phyloP scores from a whole-genome alignment of 495 filamentous ascomycete species.

The Penicillium arizonense region DNA sequence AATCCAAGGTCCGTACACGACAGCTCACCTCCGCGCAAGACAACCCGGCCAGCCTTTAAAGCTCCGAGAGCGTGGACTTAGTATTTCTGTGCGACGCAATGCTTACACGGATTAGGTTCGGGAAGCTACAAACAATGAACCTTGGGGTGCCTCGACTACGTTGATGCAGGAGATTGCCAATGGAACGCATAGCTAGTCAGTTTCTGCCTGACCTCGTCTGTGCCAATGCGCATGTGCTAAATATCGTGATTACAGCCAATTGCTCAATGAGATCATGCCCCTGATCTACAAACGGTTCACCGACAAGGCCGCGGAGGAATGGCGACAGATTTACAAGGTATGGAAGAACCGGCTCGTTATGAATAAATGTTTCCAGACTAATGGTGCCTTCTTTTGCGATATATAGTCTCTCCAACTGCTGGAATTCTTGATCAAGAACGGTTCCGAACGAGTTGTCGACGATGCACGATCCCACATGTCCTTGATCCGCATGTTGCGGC shows the following conservation, averaged over 20 bases:
- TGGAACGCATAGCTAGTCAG: conserved; percentile 97
- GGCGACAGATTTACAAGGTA: conserved; percentile 98
- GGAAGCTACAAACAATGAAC: conserved; percentile 97
- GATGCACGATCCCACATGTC: conserved; percentile 94
- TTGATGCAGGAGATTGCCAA: conserved; percentile 97
- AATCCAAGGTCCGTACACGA: conserved; percentile 73
- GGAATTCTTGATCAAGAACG: conserved; percentile 97
- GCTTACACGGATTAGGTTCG: conserved; percentile 61
- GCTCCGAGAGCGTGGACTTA: not conserved
- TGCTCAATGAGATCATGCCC: conserved; percentile 99
- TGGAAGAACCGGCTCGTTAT: not conserved
- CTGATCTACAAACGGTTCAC: conserved; percentile 99
- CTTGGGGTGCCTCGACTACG: conserved; percentile 90
- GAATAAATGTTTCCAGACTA: not conserved
- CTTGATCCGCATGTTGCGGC: conserved; percentile 94
- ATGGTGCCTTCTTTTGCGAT: not conserved
- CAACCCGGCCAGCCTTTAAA: not conserved
- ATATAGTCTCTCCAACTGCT: conserved; percentile 81
- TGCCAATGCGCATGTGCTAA: conserved; percentile 14
- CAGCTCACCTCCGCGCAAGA: conserved; percentile 9
- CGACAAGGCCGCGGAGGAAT: conserved; percentile 96
- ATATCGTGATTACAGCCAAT: conserved; percentile 60
- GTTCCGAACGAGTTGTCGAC: conserved; percentile 95
- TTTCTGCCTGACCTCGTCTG: conserved; percentile 15
- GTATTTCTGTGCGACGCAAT: conserved; percentile 4